A percentile compares a stretch with the other conserved stretches of the same genome.
phyloP scores from a whole-genome alignment of 345 rosid species.

The Arabis hirsuta region DNA sequence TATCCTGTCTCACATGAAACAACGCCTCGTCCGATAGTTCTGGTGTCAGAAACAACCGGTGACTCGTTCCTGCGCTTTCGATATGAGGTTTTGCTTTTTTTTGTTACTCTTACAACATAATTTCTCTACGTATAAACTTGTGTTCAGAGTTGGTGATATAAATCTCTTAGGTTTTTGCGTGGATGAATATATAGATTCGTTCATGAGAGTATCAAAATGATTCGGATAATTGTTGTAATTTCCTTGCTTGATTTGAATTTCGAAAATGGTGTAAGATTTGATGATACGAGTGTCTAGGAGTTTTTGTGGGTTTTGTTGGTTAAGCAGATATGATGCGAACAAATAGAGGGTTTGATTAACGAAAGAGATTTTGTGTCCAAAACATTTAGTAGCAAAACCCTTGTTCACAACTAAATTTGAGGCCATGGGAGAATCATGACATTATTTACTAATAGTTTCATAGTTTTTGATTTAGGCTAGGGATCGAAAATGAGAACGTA shows the following conservation, averaged over 20 bases:
- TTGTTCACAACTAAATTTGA: too few relatives aligned
- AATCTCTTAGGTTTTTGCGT: background rate
- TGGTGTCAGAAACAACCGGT: background rate
- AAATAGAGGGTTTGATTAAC: background rate
- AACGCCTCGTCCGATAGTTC: background rate
- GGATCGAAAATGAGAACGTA: too few relatives aligned
- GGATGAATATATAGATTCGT: background rate
- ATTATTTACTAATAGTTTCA: too few relatives aligned
- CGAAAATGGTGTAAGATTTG: background rate
- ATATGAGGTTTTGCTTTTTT: background rate
- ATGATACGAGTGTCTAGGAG: background rate
- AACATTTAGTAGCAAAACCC: background rate
- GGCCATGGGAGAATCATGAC: too few relatives aligned
- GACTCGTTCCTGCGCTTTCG: background rate
- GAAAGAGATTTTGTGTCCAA: background rate
- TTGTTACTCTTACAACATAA: background rate
- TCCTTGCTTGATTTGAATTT: background rate
- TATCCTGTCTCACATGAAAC: background rate
- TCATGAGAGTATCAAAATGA: background rate
- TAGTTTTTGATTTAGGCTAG: too few relatives aligned
- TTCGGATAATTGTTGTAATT: background rate
- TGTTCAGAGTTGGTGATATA: background rate
- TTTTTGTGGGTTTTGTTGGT: background rate
- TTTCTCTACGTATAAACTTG: too few relatives aligned
- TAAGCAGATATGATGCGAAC: background rate